Evolutionary conservation across 2,329 filamentous ascomycete species (phyloP).

Genomic region (Peltaster fructicola): DNA sequence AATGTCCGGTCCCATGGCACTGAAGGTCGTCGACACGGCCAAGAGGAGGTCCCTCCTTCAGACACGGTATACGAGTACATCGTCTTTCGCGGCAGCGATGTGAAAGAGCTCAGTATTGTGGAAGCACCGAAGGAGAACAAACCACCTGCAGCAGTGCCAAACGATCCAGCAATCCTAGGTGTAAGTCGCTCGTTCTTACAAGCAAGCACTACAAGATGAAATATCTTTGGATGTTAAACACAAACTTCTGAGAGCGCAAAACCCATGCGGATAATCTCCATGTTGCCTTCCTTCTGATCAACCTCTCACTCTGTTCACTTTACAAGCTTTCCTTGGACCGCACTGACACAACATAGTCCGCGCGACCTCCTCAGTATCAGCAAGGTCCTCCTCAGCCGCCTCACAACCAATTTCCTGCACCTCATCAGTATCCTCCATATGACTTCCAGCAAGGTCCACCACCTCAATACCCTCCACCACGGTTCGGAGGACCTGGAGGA

Average conservation of each 20-base stretch:
- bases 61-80: slow-evolving; percentile 96
- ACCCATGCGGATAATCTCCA: slow-evolving; percentile 87
- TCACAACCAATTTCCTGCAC: slow-evolving; percentile 20
- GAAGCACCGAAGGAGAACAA: slow-evolving; percentile 52
- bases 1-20: slow-evolving; percentile 91
- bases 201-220: slow-evolving; percentile 55
- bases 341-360: slow-evolving; percentile 10
- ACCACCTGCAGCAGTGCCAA: slow-evolving; percentile 62
- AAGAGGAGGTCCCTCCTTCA: slow-evolving; percentile 68
- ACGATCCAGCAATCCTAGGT: slow-evolving; percentile 91
- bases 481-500: slow-evolving; percentile 27
- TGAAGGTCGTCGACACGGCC: slow-evolving; percentile 66
- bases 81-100: slow-evolving; percentile 93
- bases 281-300: slow-evolving; percentile 99
- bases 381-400: slow-evolving; percentile 20
- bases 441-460: no score
- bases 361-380: slow-evolving; percentile 11
- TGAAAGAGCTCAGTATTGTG: slow-evolving; percentile 92
- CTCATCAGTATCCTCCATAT: no score
- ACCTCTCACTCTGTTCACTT: not conserved
- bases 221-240: slow-evolving; percentile 80
- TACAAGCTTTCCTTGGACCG: not conserved
- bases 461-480: slow-evolving; percentile 31
- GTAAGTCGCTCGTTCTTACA: slow-evolving; percentile 46
- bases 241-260: slow-evolving; percentile 86